Base-by-base conservation (phyloP, 352 stramenopile species). In the Bremia lactucae region DNA sequence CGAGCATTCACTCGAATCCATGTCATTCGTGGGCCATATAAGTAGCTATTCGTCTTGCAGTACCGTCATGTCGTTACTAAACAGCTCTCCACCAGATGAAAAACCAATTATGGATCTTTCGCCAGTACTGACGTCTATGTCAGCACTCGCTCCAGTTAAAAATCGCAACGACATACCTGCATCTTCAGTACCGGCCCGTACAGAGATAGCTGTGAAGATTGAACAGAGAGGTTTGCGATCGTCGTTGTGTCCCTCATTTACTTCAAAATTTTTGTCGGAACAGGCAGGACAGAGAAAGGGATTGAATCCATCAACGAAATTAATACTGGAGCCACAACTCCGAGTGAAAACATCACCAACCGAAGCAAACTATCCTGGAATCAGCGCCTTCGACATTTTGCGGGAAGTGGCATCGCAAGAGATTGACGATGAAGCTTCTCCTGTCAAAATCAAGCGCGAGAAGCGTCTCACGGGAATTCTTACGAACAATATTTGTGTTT, bases 331-430 rank as follows among this genome's bases (percentile, higher is more conserved):
- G 38, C 29, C 34, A 9, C 39, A 36, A 21, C 19, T 20, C 33
- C 62, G 65, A 37, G n/a, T n/a, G n/a, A 65, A 59, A 38, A 61
- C 49, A 14, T 65, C 62, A 23, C 54, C 43, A 28, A 39, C 46
- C 26, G 36, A 55, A 52, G 22, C 42, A 26, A 44, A 36, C 18
- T 52, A 62, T 20, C 15, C 62, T 21, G 23, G 37, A 21, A 51
- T 85, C n/a, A 90, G 74, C 25, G 73, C 76, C 4, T 88, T 91
- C 38, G 79, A 91, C 43, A 91, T 91, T 21, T 47, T 91, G 18
- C 72, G 75, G 7, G 69, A 83, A 62, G 79, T 91, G n/a, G 79
- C 76, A 34, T 65, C 67, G 18, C 69, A 88, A 53, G 74, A 86
- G 7, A 60, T 85, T 7, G 62, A 65, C 18, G 58, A 66, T 16